Percentiles rank a stretch among this genome's conserved stretches.
phyloP scores from a whole-genome alignment of 2,329 filamentous ascomycete genomes.

The Remersonia thermophila region DNA sequence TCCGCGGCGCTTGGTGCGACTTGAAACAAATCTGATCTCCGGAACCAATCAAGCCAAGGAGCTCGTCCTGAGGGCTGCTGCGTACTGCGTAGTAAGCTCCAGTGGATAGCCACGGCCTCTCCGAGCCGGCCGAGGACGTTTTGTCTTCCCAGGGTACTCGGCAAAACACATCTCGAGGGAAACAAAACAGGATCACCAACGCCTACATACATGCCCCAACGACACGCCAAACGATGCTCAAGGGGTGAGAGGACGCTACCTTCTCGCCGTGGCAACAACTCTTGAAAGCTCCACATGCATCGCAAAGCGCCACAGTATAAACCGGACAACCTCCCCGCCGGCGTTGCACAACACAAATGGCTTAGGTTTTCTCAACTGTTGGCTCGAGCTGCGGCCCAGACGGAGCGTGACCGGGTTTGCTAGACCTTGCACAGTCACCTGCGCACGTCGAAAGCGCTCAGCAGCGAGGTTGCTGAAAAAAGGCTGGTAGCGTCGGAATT shows the following conservation, averaged over 20 bases:
- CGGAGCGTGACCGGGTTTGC: conserved; percentile 15
- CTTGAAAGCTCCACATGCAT: too few species aligned
- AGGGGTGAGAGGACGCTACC: too few species aligned
- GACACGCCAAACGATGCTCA: too few species aligned
- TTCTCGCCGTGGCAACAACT: too few species aligned
- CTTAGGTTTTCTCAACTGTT: conserved; percentile 4
- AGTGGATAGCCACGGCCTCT: background rate
- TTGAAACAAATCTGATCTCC: conserved; percentile 13
- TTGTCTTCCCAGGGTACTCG: too few species aligned
- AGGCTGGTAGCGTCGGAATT: conserved; percentile 10
- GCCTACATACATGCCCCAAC: too few species aligned
- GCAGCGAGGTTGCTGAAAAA: conserved; percentile 3
- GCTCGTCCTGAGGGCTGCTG: conserved; percentile 4
- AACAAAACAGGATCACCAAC: too few species aligned
- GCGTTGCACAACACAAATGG: too few species aligned
- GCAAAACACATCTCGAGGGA: too few species aligned
- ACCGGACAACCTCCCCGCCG: background rate
- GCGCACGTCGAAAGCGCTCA: conserved; percentile 2
- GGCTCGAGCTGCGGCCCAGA: conserved; percentile 8
- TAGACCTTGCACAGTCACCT: conserved; percentile 4
- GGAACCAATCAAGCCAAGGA: conserved; percentile 13
- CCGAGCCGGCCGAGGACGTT: too few species aligned
- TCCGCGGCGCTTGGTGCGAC: conserved; percentile 3
- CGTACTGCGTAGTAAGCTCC: conserved; percentile 7
- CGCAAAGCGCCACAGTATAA: too few species aligned